These are phyloP conservation scores for Pterulicium gracile DNA, from an alignment of 1,284 basidiomycete genomes.

Conservation along the genomic window DNA sequence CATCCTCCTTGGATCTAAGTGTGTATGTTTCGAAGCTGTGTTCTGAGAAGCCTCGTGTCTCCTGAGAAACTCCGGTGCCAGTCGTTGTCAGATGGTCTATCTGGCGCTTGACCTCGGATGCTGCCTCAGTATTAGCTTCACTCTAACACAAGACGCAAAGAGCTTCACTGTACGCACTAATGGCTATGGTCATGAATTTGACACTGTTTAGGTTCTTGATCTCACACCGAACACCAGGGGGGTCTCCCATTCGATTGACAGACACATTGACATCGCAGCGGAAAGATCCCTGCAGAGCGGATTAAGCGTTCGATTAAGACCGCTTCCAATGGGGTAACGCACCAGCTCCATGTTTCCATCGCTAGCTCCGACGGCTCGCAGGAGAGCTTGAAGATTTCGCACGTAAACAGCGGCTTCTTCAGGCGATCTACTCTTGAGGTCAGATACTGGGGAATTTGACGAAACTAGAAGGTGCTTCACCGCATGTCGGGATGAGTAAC, in stretches of 20 bases:
- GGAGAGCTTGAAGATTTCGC: constrained; percentile 68
- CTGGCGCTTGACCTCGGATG: constrained; percentile 65
- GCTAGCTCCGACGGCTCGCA: constrained; percentile 79
- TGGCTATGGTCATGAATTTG: constrained; percentile 78
- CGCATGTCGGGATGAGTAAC: constrained; percentile 91
- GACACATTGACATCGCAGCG: constrained; percentile 97
- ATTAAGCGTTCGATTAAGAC: background rate
- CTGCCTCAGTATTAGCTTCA: too few species aligned
- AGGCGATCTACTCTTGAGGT: constrained; percentile 47
- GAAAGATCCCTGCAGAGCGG: constrained; percentile 64
- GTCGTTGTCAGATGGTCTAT: constrained; percentile 40
- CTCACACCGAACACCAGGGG: constrained; percentile 84
- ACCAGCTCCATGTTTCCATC: constrained; percentile 98
- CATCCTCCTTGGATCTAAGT: constrained; percentile 86
- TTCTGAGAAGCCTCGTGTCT: constrained; percentile 91
- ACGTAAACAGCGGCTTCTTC: constrained; percentile 92
- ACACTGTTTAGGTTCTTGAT: constrained; percentile 97
- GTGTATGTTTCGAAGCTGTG: constrained; percentile 71
- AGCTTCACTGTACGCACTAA: constrained; percentile 71
- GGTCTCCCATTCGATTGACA: constrained; percentile 54
- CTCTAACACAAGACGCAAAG: too few species aligned
- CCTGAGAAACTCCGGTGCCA: constrained; percentile 47
- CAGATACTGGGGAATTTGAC: constrained; percentile 3
- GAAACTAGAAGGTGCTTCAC: constrained; percentile 16
- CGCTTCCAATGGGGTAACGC: constrained; percentile 12